Percentiles rank a stretch among this genome's conserved stretches.
Conservation (phyloP, 805 yeast genomes). For the Candida parachauliodes region DNA sequence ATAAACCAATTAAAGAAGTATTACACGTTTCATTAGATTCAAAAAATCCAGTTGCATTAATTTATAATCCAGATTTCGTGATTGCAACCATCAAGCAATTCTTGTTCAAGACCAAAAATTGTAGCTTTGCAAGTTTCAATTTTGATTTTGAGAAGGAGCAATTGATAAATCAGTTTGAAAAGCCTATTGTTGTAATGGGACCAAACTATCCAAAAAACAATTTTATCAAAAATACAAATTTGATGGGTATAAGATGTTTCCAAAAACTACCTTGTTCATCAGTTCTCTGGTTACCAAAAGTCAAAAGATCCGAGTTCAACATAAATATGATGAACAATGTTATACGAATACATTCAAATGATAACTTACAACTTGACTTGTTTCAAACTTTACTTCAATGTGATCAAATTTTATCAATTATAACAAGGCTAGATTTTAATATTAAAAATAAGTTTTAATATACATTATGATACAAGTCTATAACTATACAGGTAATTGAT, state of each 20-base stretch:
- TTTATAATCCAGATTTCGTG: slow-evolving; percentile 17
- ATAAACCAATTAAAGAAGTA: not conserved
- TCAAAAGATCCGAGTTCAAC: not conserved
- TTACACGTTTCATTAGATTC: not conserved
- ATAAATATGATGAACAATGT: not conserved
- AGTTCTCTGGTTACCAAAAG: not conserved
- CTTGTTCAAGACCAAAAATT: slow-evolving; percentile 7
- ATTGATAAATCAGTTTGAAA: not conserved
- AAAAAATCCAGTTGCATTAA: slow-evolving; percentile 10
- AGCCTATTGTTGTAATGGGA: not conserved
- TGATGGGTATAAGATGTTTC: not conserved
- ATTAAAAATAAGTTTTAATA: slow-evolving; percentile 1
- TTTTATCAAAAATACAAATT: not conserved
- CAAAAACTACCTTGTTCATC: not conserved
- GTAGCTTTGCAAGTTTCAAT: slow-evolving; percentile 3
- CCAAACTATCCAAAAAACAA: not conserved
- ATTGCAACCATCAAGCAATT: slow-evolving; percentile 8
- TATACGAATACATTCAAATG: not conserved
- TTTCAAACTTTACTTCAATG: slow-evolving; percentile 3
- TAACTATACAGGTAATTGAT: slow-evolving; percentile 38
- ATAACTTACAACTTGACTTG: not conserved
- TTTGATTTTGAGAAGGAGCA: not conserved
- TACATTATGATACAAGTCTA: not conserved
- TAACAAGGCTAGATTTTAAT: not conserved
- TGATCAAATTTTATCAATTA: slow-evolving; percentile 1